Base-by-base conservation (phyloP, 495 filamentous ascomycete genomes). In the Podospora tetraspora region DNA sequence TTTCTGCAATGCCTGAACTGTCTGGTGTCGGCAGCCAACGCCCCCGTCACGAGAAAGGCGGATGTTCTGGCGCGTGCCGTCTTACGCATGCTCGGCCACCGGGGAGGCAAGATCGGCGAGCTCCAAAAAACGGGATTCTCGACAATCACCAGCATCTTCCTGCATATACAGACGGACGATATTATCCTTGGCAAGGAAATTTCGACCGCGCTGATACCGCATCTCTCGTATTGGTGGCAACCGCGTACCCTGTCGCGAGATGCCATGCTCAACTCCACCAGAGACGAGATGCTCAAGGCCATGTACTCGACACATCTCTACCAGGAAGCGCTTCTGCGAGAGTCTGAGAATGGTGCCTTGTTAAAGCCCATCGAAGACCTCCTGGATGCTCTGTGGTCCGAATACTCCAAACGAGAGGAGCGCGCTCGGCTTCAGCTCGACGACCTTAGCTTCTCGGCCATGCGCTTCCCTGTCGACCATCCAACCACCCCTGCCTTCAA, bases 341-440 rank as follows among this genome's bases (percentile, higher is more conserved):
- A 74, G 62, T 68, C 76, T 52, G 25, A 68, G 32, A 71, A 79
- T 64, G 68, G 71, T 32, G 32, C 70, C 19, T 69, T 83, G 30
- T 69, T 79, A 16, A 71, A 74, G 10, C 73, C 79, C 23, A 70
- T 79, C 10, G 79, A 89, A 70, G 84, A 83, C 12, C 77, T 95
- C 23, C 67, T 84, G 57, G 85, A 90, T 60, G 81, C 84, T 22
- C 72, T 97, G 25, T 87, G 87, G 75, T 83, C 81, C 8, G 93
- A 96, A 69, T 96, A 96, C 77, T 83, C 84, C 29, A 86, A 78
- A 67, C 86, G 93, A 69, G 79, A 87, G 27, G 89, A 90, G 60
- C 88, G 88, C 64, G 87, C 91, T 25, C 83, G 89, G n/a, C 77
- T 96, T 19, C 90, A 93, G 68, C 79, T 92, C 22, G 91, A 93